These are phyloP conservation scores for Hortiboletus campestris DNA, from an alignment of 768 basidiomycete species.

Conservation along the genomic window DNA sequence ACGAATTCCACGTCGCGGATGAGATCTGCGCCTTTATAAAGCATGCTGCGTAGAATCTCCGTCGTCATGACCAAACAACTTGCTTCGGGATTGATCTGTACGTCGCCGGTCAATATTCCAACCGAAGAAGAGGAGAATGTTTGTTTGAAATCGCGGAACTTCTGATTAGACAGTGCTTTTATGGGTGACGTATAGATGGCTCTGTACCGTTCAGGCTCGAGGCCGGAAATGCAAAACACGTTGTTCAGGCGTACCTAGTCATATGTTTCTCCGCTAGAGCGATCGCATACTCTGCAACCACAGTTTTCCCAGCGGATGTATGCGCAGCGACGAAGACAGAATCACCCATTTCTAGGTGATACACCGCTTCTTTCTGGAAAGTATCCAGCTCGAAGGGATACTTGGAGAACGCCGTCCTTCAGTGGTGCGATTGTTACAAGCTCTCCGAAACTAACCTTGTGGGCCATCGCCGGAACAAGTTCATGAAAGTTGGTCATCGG, in stretches of 20 bases:
- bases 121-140: constrained; percentile 90
- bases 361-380: constrained; percentile 98
- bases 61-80: constrained; percentile 98
- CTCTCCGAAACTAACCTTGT: constrained; percentile 54
- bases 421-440: neutral
- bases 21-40: constrained; percentile 97
- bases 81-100: constrained; percentile 98
- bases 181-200: constrained; percentile 99
- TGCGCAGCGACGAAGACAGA: constrained; percentile 99
- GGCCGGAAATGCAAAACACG: constrained; percentile 13
- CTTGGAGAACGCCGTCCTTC: constrained; percentile 38
- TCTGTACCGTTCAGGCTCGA: constrained; percentile 39
- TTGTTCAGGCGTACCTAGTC: constrained; percentile 68
- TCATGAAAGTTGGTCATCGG: constrained; percentile 87
- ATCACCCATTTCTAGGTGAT: constrained; percentile 95
- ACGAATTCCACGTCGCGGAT: constrained; percentile 99
- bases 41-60: constrained; percentile 96
- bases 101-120: constrained; percentile 96
- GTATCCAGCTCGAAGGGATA: constrained; percentile 99
- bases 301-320: constrained; percentile 99
- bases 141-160: constrained; percentile 97
- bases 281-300: constrained; percentile 98
- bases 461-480: constrained; percentile 95
- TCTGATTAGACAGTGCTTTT: constrained; percentile 98
- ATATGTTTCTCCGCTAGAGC: constrained; percentile 96